phyloP scores from a whole-genome alignment of 2,329 filamentous ascomycete species.

The Ascochyta koolunga region DNA sequence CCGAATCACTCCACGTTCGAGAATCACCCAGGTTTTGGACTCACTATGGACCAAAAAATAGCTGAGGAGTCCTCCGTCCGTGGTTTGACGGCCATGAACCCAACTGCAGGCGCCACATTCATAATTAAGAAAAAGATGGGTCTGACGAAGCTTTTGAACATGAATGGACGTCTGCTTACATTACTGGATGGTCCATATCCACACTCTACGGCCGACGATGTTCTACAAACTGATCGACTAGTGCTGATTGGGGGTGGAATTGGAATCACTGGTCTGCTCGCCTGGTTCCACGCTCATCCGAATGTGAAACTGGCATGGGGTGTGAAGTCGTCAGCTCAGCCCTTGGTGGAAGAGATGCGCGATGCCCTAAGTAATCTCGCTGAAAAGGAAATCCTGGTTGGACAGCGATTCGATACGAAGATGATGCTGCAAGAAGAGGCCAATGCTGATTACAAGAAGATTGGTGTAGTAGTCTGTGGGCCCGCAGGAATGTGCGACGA shows the following conservation, averaged over 20 bases:
- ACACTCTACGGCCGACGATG: constrained; percentile 32
- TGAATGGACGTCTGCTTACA: too few relatives aligned
- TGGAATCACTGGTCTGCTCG: constrained; percentile 54
- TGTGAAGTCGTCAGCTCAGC: constrained; percentile 30
- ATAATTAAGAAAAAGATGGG: too few relatives aligned
- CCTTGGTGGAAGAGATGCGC: constrained; percentile 43
- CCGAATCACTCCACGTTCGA: too few relatives aligned
- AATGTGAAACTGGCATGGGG: constrained; percentile 53
- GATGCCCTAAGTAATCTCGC: constrained; percentile 24
- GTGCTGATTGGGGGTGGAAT: constrained; percentile 56
- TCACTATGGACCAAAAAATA: too few relatives aligned
- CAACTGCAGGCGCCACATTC: background rate
- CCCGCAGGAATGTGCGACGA: constrained; percentile 51
- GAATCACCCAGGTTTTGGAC: too few relatives aligned
- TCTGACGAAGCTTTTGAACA: too few relatives aligned
- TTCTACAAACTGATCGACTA: constrained; percentile 36
- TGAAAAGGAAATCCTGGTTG: constrained; percentile 49
- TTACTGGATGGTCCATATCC: constrained; percentile 54
- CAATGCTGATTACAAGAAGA: constrained; percentile 41
- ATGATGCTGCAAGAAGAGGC: constrained; percentile 43
- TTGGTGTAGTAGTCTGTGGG: constrained; percentile 53
- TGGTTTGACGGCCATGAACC: too few relatives aligned
- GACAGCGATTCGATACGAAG: constrained; percentile 43
- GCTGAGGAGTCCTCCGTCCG: too few relatives aligned
- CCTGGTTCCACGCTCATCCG: constrained; percentile 42